These are phyloP conservation scores for Isoetes taiwanensis DNA, from an alignment of 75 land plant genomes.

Conservation along the genomic window DNA sequence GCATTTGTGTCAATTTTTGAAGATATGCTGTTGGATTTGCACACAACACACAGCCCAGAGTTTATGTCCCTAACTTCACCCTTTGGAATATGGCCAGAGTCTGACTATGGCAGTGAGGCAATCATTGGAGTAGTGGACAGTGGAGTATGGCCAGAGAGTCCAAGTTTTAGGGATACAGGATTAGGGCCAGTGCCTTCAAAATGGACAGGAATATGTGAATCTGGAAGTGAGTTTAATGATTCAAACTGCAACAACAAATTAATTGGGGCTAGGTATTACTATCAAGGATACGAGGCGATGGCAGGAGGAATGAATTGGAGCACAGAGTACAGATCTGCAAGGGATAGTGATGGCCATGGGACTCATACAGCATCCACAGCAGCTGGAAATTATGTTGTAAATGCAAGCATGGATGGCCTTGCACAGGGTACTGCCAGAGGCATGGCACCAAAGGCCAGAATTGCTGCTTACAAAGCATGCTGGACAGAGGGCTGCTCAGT, in stretches of 20 bases:
- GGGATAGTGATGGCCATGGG: constrained; percentile 26
- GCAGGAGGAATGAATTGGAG: not conserved
- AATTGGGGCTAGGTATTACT: not conserved
- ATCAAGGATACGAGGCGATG: not conserved
- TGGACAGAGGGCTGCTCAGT: constrained; percentile 6
- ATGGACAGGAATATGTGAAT: constrained; percentile 69
- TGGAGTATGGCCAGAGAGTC: constrained; percentile 59
- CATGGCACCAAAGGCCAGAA: constrained; percentile 14
- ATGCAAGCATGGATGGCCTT: constrained; percentile 14
- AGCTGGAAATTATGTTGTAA: constrained; percentile 8
- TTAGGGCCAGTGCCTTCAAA: constrained; percentile 40
- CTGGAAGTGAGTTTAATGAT: constrained; percentile 30
- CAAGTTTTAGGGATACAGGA: constrained; percentile 54
- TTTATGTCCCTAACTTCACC: too few species aligned
- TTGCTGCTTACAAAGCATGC: constrained; percentile 26
- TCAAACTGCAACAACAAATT: constrained; percentile 50
- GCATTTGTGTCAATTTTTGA: not conserved
- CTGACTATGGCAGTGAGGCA: constrained; percentile 28
- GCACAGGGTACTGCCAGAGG: constrained; percentile 22
- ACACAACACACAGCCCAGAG: constrained; percentile 5
- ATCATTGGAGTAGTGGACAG: constrained; percentile 64
- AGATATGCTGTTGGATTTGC: not conserved
- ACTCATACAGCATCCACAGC: constrained; percentile 34
- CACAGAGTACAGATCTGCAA: constrained; percentile 20
- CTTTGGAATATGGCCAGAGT: constrained; percentile 14